A percentile compares a stretch with the other conserved stretches of the same genome.
Conservation (phyloP, 768 basidiomycete species). For the Nidularia pulvinata region DNA sequence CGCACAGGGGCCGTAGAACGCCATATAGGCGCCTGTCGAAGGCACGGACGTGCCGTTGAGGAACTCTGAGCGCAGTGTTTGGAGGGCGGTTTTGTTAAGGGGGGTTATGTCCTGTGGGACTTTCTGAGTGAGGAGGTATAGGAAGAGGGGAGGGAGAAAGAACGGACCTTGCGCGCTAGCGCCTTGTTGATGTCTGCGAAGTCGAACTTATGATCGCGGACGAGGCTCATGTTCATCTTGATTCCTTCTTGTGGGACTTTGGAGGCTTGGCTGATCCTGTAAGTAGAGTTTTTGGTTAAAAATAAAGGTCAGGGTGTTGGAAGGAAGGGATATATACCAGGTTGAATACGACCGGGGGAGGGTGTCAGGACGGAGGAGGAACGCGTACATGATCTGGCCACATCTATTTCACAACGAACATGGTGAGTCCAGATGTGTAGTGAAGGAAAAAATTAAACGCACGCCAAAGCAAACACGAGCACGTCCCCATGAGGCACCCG, state of each 20-base stretch:
- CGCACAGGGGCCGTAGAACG: constrained; percentile 60
- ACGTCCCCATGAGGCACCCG: constrained; percentile 83
- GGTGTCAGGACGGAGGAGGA: constrained; percentile 79
- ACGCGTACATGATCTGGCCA: constrained; percentile 85
- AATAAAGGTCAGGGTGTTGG: neutral
- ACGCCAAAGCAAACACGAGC: constrained; percentile 80
- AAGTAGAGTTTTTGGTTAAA: neutral
- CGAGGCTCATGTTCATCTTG: constrained; percentile 58
- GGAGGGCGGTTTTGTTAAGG: constrained; percentile 47
- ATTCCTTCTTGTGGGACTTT: constrained; percentile 62
- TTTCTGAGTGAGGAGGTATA: neutral
- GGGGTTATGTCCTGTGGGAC: constrained; percentile 49
- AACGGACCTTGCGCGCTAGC: constrained; percentile 43
- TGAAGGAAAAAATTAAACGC: constrained; percentile 11
- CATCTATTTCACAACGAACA: constrained; percentile 47
- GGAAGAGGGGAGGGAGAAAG: neutral
- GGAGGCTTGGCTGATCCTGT: constrained; percentile 72
- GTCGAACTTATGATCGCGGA: constrained; percentile 57
- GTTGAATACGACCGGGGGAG: constrained; percentile 73
- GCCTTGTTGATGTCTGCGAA: constrained; percentile 56
- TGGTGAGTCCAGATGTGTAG: neutral
- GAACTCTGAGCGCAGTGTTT: constrained; percentile 33
- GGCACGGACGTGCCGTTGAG: constrained; percentile 27
- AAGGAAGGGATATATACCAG: constrained; percentile 48
- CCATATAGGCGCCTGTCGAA: constrained; percentile 31